Conservation (phyloP, 2,329 filamentous ascomycete genomes). For the Trichoderma sp. region DNA sequence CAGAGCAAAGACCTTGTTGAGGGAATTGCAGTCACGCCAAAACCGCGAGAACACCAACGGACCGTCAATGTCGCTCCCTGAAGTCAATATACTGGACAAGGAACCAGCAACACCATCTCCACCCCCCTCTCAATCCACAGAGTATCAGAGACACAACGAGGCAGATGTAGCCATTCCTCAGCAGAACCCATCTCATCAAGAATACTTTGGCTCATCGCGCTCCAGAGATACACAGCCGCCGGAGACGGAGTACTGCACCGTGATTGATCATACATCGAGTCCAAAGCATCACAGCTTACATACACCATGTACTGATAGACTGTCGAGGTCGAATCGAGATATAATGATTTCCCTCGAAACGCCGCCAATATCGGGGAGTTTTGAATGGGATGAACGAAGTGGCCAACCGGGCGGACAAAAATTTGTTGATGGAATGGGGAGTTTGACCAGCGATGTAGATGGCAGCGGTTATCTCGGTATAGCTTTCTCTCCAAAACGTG, state of each 20-base stretch:
- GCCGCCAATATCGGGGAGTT: neutral
- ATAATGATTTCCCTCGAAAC: neutral
- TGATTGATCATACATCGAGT: neutral
- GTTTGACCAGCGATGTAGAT: neutral
- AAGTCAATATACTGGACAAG: neutral
- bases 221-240: neutral
- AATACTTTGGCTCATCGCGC: neutral
- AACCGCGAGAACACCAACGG: neutral
- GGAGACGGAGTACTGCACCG: neutral
- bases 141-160: neutral
- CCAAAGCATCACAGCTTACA: neutral
- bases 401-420: neutral
- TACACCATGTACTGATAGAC: neutral
- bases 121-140: neutral
- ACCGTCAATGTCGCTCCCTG: neutral
- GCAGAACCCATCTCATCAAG: neutral
- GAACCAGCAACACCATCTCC: neutral
- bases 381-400: neutral
- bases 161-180: neutral
- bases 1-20: neutral
- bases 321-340: neutral
- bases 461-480: neutral
- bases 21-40: neutral
- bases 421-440: neutral
- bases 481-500: neutral